phyloP scores from a whole-genome alignment of 176 grass and related monocot genomes.

The Areca catechu region DNA sequence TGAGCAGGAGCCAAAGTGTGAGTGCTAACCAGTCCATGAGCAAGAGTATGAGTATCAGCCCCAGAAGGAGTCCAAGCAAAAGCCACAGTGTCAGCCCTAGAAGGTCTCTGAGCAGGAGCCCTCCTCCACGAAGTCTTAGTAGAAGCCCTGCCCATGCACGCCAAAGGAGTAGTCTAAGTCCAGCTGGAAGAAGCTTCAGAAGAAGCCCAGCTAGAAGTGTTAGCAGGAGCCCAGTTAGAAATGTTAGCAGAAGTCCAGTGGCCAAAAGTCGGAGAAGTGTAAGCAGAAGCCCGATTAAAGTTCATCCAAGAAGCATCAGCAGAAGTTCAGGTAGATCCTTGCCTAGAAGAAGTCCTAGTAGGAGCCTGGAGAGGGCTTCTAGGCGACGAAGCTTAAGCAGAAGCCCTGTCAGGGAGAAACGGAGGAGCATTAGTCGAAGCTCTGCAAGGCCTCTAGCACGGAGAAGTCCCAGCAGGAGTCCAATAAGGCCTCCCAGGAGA shows the following conservation, averaged over 20 bases:
- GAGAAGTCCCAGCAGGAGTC: conserved; percentile 32
- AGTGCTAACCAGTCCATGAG: conserved; percentile 68
- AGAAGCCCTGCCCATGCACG: conserved; percentile 31
- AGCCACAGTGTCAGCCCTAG: conserved; percentile 27
- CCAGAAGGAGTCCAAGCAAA: conserved; percentile 50
- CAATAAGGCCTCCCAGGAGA: conserved; percentile 16
- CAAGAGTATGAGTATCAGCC: conserved; percentile 98
- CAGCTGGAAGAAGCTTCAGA: conserved; percentile 34
- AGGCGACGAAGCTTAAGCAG: conserved; percentile 32
- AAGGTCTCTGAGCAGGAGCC: conserved; percentile 39
- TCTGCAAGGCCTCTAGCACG: conserved; percentile 31
- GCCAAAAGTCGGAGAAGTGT: conserved; percentile 3
- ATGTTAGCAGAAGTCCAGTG: conserved; percentile 39
- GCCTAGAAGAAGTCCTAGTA: conserved; percentile 44
- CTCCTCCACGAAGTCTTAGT: conserved; percentile 19
- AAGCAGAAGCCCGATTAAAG: conserved; percentile 65
- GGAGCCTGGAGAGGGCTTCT: conserved; percentile 37
- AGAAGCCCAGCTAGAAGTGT: conserved; percentile 43
- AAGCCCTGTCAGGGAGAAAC: conserved; percentile 38
- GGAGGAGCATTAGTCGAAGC: conserved; percentile 42
- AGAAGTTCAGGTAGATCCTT: conserved; percentile 54
- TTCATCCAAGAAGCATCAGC: conserved; percentile 25
- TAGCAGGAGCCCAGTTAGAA: conserved; percentile 38
- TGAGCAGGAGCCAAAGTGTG: conserved; percentile 77
- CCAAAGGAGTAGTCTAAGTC: conserved; percentile 31